These are phyloP conservation scores for Sporothrix sp. DNA, from an alignment of 2,329 filamentous ascomycete genomes.

Conservation along the genomic window DNA sequence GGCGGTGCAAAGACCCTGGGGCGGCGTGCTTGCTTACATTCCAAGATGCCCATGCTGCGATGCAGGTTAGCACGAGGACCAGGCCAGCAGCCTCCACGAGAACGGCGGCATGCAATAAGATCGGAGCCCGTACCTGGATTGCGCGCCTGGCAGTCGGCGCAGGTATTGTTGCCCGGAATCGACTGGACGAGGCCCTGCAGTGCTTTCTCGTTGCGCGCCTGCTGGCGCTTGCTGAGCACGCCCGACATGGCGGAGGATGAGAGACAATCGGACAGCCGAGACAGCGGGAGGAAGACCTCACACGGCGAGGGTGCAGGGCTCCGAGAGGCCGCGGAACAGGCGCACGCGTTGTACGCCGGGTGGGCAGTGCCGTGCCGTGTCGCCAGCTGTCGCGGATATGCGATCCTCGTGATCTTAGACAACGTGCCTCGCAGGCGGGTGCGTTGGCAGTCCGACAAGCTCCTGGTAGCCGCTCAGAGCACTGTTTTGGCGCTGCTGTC, in stretches of 20 bases:
- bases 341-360: too few relatives aligned
- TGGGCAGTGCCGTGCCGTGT: too few relatives aligned
- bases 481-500: too few relatives aligned
- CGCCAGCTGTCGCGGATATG: too few relatives aligned
- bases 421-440: too few relatives aligned
- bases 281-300: too few relatives aligned
- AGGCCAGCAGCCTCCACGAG: not conserved
- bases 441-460: too few relatives aligned
- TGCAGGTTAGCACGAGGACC: conserved; percentile 9
- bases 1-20: too few relatives aligned
- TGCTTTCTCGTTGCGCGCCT: conserved; percentile 89
- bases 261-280: too few relatives aligned
- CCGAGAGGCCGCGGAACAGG: not conserved
- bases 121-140: conserved; percentile 86
- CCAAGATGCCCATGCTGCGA: conserved; percentile 87
- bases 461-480: too few relatives aligned
- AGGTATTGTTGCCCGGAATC: conserved; percentile 79
- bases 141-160: conserved; percentile 82
- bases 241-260: conserved; percentile 42
- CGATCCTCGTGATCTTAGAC: too few relatives aligned
- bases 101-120: not conserved
- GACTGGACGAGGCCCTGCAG: conserved; percentile 81
- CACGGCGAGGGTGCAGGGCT: not conserved
- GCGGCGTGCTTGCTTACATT: too few relatives aligned
- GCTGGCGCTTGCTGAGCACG: conserved; percentile 85